phyloP scores from a whole-genome alignment of 1,139 yeast genomes.

The Yamadazyma dushanensis region DNA sequence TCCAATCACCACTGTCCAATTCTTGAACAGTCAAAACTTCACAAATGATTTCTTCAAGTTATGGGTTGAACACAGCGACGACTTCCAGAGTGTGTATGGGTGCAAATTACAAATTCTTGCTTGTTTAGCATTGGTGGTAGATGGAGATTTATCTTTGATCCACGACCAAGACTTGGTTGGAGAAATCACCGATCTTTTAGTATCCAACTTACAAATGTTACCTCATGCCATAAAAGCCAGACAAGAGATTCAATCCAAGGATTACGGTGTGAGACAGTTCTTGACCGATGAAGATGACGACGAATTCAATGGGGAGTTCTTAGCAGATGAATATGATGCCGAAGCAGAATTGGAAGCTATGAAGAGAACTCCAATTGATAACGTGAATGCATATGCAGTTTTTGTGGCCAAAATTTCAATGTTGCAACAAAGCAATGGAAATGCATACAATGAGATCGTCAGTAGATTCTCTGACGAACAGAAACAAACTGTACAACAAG shows the following conservation, averaged over 20 bases:
- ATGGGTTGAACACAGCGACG: constrained; percentile 50
- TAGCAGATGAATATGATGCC: constrained; percentile 44
- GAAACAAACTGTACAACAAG: constrained; percentile 31
- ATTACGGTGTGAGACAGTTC: constrained; percentile 30
- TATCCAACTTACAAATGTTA: constrained; percentile 43
- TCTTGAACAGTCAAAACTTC: constrained; percentile 39
- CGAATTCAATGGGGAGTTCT: constrained; percentile 28
- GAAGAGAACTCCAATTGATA: constrained; percentile 53
- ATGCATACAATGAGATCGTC: constrained; percentile 38
- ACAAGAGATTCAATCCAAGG: constrained; percentile 41
- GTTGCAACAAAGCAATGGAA: constrained; percentile 35
- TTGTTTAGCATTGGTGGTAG: constrained; percentile 32
- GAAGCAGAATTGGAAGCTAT: constrained; percentile 57
- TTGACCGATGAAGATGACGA: constrained; percentile 28
- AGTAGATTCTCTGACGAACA: constrained; percentile 39
- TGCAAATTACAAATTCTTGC: constrained; percentile 55
- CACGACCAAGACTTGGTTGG: constrained; percentile 37
- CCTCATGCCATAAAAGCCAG: constrained; percentile 51
- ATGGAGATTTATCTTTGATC: constrained; percentile 27
- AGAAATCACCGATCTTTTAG: constrained; percentile 41
- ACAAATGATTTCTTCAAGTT: constrained; percentile 40
- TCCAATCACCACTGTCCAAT: constrained; percentile 37
- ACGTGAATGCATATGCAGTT: constrained; percentile 45
- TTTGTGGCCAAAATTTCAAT: constrained; percentile 32
- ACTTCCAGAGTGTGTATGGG: constrained; percentile 57